phyloP scores from a whole-genome alignment of 1,284 basidiomycete genomes.

The Ceratorhiza oryzae-sativae region DNA sequence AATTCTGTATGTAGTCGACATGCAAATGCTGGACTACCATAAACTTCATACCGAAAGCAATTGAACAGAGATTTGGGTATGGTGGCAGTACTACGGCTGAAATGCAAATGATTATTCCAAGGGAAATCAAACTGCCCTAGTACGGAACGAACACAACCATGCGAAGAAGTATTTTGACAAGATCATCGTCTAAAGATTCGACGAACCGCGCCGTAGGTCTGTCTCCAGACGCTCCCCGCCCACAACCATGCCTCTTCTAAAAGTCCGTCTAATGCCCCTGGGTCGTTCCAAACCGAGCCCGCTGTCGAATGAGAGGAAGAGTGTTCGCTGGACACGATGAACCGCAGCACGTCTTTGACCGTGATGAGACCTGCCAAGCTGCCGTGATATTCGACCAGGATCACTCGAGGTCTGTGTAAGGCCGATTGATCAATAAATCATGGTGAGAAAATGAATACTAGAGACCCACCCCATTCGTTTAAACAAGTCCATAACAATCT shows the following conservation, averaged over 20 bases:
- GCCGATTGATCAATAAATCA: conserved; percentile 16
- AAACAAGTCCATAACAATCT: conserved; percentile 97
- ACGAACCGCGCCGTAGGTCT: background rate
- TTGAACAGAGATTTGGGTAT: no score
- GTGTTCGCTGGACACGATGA: conserved; percentile 47
- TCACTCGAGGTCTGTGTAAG: conserved; percentile 80
- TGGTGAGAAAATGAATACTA: background rate
- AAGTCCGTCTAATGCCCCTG: conserved; percentile 49
- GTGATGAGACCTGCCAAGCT: conserved; percentile 87
- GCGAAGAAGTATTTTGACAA: background rate
- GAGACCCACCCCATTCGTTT: conserved; percentile 88
- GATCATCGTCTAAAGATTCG: conserved; percentile 24
- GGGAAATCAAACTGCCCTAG: background rate
- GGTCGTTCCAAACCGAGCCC: conserved; percentile 46
- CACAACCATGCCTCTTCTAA: conserved; percentile 51
- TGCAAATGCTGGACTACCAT: no score
- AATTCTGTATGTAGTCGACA: no score
- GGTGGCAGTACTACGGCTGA: no score
- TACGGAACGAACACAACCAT: background rate
- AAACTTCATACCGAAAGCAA: no score
- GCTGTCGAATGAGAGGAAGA: conserved; percentile 52
- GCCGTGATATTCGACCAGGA: conserved; percentile 89
- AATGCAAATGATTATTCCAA: no score
- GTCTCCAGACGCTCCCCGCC: conserved; percentile 34
- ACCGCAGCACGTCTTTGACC: conserved; percentile 93